Base-by-base conservation (phyloP, 352 stramenopile species). In the Phytophthora melonis region DNA sequence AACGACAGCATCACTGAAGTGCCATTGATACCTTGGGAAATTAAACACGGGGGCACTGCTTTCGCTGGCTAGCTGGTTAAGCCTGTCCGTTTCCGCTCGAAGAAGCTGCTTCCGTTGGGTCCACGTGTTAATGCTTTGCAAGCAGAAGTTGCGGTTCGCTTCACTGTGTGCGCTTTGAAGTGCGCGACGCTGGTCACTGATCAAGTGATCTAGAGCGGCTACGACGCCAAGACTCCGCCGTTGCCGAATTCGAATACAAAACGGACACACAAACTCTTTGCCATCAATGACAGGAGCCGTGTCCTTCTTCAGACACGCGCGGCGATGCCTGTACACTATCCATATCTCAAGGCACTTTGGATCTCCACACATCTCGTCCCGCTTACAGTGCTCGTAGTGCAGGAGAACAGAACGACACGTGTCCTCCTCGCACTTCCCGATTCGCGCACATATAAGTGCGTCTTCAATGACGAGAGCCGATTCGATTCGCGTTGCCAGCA, bases 201-300 rank as follows among this genome's bases (percentile, higher is more conserved):
- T 81, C 9, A 82, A 39, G 66, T 81, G 57, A 58, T 83, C 72
- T 23, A 80, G 43, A 21, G 74, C 77, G 18, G 54, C 60, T 50
- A 63, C 68, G 9, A 78, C 58, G 11, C 74, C 77, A 39, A 81
- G 53, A 43, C 59, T 80, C 36, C 77, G 70, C 55, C 79, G 55
- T 68, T 83, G 73, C 1, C 55, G 61, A 50, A 86, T 78, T 30
- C 77, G 76, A 66, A 85, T 72, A 55, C 81, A 88, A 74, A 88
- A 83, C 16, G 79, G 76, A 58, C 81, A 85, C 53, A 74, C 59
- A 11, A 50, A 43, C 50, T 30, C 58, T 49, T 73, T 76, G n/a
- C 19, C 59, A 55, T 72, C 57, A 25, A 5, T 39, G 21, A 52
- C n/a, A 30, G 50, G 13, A 2, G 69, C 9, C 43, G 25, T 67